A percentile compares a stretch with the other conserved stretches of the same genome.
Conservation (phyloP, 1,284 basidiomycete genomes). For the Apiotrichum porosum region DNA sequence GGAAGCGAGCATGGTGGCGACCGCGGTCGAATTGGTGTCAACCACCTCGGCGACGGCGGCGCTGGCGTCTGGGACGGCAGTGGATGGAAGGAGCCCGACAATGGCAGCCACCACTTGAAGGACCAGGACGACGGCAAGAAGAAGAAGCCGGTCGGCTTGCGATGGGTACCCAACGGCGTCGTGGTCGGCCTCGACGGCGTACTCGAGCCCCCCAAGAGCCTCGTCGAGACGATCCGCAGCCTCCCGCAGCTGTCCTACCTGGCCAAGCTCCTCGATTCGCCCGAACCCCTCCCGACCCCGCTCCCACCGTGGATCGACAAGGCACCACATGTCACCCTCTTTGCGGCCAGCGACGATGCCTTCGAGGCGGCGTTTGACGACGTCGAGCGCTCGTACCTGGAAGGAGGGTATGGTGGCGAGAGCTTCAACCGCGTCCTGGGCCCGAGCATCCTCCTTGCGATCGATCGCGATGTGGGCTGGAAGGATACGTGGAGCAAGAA, state of each 20-base stretch:
- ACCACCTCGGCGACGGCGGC: constrained; percentile 68
- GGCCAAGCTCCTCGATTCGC: constrained; percentile 49
- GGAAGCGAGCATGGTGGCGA: constrained; percentile 50
- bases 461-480: constrained; percentile 39
- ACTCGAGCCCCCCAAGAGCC: constrained; percentile 70
- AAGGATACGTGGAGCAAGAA: constrained; percentile 33
- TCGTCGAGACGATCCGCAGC: constrained; percentile 57
- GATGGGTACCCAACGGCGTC: constrained; percentile 66
- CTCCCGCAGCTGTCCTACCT: constrained; percentile 67
- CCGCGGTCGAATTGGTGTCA: constrained; percentile 60
- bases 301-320: constrained; percentile 51
- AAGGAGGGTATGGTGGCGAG: constrained; percentile 73
- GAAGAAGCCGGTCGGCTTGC: constrained; percentile 45
- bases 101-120: neutral
- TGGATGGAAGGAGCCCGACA: constrained; percentile 27
- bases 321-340: constrained; percentile 73
- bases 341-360: constrained; percentile 79
- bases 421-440: constrained; percentile 72
- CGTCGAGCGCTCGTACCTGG: constrained; percentile 74
- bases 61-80: constrained; percentile 38
- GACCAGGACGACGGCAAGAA: constrained; percentile 16
- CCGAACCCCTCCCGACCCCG: constrained; percentile 63
- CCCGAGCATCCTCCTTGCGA: constrained; percentile 61
- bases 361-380: constrained; percentile 60
- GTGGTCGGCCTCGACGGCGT: constrained; percentile 72